A percentile compares a stretch with the other conserved stretches of the same genome.
phyloP scores from a whole-genome alignment of 257 asterid genomes.

The Paulownia fortunei region DNA sequence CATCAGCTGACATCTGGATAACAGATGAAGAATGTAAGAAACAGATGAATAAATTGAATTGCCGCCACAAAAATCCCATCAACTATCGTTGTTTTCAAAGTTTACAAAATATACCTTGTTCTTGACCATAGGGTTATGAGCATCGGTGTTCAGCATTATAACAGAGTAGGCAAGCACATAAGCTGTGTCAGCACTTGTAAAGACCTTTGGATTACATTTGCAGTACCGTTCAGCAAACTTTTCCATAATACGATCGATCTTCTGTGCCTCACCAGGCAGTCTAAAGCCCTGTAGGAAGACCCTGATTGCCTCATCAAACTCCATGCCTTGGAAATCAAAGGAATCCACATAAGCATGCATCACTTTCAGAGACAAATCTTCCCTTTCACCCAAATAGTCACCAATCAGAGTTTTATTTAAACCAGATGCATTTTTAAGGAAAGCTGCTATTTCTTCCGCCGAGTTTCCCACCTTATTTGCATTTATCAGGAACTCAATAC shows the following conservation, averaged over 20 bases:
- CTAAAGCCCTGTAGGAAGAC: slow-evolving; percentile 89
- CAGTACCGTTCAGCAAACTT: slow-evolving; percentile 97
- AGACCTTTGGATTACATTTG: slow-evolving; percentile 87
- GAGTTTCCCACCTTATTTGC: slow-evolving; percentile 94
- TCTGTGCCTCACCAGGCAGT: slow-evolving; percentile 99
- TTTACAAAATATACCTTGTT: slow-evolving; percentile 74
- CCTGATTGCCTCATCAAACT: slow-evolving; percentile 97
- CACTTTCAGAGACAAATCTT: slow-evolving; percentile 88
- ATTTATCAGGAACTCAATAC: slow-evolving; percentile 89
- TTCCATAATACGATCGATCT: slow-evolving; percentile 98
- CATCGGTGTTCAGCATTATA: slow-evolving; percentile 95
- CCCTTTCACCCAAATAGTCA: slow-evolving; percentile 99
- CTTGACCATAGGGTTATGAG: slow-evolving; percentile 98
- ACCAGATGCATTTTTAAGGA: slow-evolving; percentile 88
- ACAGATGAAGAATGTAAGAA: slow-evolving; percentile 26
- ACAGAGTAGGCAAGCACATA: slow-evolving; percentile 98
- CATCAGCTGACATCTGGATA: slow-evolving; percentile 94
- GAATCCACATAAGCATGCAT: slow-evolving; percentile 99
- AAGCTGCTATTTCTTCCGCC: slow-evolving; percentile 87
- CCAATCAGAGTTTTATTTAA: slow-evolving; percentile 91
- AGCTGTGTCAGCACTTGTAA: slow-evolving; percentile 98
- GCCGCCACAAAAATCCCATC: slow-evolving; percentile 9
- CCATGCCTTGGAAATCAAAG: slow-evolving; percentile 89
- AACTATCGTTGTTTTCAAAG: slow-evolving; percentile 28
- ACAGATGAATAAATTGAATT: slow-evolving; percentile 12